Evolutionary conservation across 1,139 yeast genomes (phyloP).

Genomic region (Suhomyces maxii): DNA sequence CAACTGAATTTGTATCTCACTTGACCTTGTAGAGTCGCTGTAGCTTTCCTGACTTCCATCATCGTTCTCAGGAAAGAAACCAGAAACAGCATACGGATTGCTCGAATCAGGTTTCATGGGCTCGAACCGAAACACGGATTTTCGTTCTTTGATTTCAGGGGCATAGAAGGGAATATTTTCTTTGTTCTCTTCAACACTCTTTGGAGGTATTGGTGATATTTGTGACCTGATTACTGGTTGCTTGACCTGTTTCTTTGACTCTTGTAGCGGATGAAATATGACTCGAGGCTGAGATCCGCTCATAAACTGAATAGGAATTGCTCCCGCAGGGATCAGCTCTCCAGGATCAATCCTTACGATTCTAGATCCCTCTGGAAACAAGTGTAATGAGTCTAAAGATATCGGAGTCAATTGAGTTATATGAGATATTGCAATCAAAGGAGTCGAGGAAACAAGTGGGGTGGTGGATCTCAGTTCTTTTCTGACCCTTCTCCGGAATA

Average conservation of each 20-base stretch:
- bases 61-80: conserved; percentile 11
- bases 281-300: background rate
- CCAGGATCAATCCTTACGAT: conserved; percentile 27
- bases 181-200: too few species aligned
- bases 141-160: background rate
- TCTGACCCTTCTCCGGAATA: background rate
- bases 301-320: conserved; percentile 16
- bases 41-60: background rate
- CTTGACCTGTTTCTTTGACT: background rate
- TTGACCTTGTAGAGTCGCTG: conserved; percentile 10
- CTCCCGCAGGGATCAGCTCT: conserved; percentile 27
- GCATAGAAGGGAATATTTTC: background rate
- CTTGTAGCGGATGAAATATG: background rate
- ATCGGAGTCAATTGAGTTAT: background rate
- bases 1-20: conserved; percentile 16
- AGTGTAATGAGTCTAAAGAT: background rate
- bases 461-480: background rate
- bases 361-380: conserved; percentile 18
- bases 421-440: background rate
- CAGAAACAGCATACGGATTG: conserved; percentile 1
- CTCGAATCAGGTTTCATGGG: background rate
- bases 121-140: background rate
- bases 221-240: background rate
- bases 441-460: too few species aligned
- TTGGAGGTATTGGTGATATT: too few species aligned